Conservation (phyloP, 2,329 filamentous ascomycete genomes). For the Emericellopsis atlantica region DNA sequence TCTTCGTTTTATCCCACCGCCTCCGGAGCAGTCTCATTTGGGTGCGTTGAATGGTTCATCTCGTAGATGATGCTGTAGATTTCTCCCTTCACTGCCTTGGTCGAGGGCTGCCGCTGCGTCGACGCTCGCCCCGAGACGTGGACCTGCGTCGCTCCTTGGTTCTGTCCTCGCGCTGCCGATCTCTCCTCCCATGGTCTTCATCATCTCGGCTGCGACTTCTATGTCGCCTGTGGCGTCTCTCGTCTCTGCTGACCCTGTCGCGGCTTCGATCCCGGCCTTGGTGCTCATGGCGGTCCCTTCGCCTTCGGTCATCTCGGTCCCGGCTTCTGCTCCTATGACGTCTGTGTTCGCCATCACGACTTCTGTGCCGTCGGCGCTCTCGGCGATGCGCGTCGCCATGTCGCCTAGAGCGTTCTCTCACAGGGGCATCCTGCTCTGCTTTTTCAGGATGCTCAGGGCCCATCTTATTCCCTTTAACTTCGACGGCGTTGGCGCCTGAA, state of each 20-base stretch:
- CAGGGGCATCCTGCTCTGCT: too few relatives aligned
- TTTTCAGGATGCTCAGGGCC: constrained; percentile 7
- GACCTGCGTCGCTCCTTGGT: constrained; percentile 6
- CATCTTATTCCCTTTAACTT: constrained; percentile 32
- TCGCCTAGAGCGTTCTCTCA: constrained; percentile 10
- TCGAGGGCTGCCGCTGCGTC: background rate
- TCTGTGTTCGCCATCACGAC: constrained; percentile 15
- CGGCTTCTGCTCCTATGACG: constrained; percentile 23
- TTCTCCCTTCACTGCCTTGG: background rate
- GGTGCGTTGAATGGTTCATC: too few relatives aligned
- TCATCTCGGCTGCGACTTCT: constrained; percentile 7
- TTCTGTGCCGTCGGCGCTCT: constrained; percentile 1
- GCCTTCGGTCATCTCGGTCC: constrained; percentile 11
- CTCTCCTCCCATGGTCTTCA: constrained; percentile 1
- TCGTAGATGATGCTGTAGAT: too few relatives aligned
- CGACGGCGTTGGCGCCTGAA: constrained; percentile 56
- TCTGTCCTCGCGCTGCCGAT: constrained; percentile 4
- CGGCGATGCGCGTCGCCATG: constrained; percentile 8
- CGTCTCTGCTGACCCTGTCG: constrained; percentile 10
- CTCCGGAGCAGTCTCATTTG: too few relatives aligned
- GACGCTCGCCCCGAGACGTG: constrained; percentile 1
- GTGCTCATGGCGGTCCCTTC: constrained; percentile 13
- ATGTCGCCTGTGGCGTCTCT: constrained; percentile 4
- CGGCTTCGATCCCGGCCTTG: constrained; percentile 17
- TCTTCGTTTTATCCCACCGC: too few relatives aligned